phyloP scores from a whole-genome alignment of 2,329 filamentous ascomycete species.

The Arthroderma uncinatum region DNA sequence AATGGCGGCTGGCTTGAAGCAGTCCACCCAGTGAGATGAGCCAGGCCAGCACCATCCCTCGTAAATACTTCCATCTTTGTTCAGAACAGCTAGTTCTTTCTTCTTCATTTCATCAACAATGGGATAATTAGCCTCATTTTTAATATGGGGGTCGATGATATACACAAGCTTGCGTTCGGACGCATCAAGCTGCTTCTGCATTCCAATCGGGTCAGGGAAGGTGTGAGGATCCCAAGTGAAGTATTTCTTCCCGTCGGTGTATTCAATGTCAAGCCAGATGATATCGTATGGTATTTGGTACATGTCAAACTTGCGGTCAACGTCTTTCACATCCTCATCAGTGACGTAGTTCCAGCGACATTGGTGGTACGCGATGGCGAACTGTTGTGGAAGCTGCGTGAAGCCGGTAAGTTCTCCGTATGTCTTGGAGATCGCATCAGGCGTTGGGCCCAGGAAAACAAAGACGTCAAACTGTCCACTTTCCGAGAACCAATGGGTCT shows the following conservation, averaged over 20 bases:
- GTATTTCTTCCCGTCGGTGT: constrained; percentile 93
- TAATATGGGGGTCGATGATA: constrained; percentile 97
- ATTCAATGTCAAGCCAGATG: constrained; percentile 98
- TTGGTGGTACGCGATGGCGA: constrained; percentile 88
- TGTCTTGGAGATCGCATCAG: constrained; percentile 65
- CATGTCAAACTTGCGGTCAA: constrained; percentile 93
- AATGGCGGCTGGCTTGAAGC: constrained; percentile 82
- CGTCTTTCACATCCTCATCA: constrained; percentile 92
- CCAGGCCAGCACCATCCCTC: constrained; percentile 99
- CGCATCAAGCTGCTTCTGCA: constrained; percentile 77
- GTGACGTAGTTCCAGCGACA: constrained; percentile 99
- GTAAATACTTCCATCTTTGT: constrained; percentile 80
- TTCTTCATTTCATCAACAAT: constrained; percentile 72
- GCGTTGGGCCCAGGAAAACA: constrained; percentile 81
- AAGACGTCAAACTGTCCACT: constrained; percentile 83
- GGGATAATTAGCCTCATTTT: constrained; percentile 69
- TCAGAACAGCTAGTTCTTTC: constrained; percentile 71
- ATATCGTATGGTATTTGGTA: constrained; percentile 93
- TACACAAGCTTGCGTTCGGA: constrained; percentile 82
- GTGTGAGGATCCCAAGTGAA: constrained; percentile 92
- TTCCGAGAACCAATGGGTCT: constrained; percentile 96
- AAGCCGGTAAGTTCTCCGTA: constrained; percentile 88
- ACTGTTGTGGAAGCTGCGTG: constrained; percentile 82
- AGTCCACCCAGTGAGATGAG: constrained; percentile 90
- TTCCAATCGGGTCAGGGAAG: constrained; percentile 73